Percentiles rank a stretch among this genome's conserved stretches.
Conservation (phyloP, 2,329 filamentous ascomycete genomes). For the Penicillium sp. region DNA sequence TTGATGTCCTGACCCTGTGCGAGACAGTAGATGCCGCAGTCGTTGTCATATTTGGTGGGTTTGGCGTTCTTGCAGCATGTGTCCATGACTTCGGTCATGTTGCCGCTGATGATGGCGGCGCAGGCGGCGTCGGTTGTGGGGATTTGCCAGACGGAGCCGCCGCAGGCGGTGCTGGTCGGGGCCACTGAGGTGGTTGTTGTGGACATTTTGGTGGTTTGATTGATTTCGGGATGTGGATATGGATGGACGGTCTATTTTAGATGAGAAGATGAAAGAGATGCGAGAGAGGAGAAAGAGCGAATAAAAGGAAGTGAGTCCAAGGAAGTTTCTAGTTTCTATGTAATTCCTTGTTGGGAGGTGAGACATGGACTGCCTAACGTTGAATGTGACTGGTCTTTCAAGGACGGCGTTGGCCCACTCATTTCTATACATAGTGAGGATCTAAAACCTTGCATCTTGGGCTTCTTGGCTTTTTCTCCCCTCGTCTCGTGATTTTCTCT, state of each 20-base stretch:
- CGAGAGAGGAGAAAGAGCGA: background rate
- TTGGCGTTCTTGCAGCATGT: conserved; percentile 47
- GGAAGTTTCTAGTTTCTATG: background rate
- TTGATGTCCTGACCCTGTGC: conserved; percentile 40
- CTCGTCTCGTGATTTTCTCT: background rate
- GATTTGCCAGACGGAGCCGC: conserved; percentile 40
- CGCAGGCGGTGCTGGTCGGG: conserved; percentile 22
- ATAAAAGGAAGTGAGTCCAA: background rate
- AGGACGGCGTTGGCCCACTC: background rate
- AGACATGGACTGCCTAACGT: conserved; percentile 3
- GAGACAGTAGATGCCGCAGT: conserved; percentile 53
- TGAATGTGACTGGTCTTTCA: conserved; percentile 4
- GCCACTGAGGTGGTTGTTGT: conserved; percentile 22
- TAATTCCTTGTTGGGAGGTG: background rate
- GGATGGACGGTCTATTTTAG: background rate
- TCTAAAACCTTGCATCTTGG: background rate
- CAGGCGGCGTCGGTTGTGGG: conserved; percentile 47
- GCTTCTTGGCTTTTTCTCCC: background rate
- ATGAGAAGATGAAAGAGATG: background rate
- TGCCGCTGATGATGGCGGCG: conserved; percentile 41
- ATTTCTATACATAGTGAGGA: conserved; percentile 5
- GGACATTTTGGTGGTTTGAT: conserved; percentile 17
- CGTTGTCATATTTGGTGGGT: conserved; percentile 46
- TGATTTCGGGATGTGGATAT: conserved; percentile 1
- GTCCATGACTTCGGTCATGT: conserved; percentile 45